phyloP scores from a whole-genome alignment of 371 early-diverging fungal species.

The Zychaea mexicana region DNA sequence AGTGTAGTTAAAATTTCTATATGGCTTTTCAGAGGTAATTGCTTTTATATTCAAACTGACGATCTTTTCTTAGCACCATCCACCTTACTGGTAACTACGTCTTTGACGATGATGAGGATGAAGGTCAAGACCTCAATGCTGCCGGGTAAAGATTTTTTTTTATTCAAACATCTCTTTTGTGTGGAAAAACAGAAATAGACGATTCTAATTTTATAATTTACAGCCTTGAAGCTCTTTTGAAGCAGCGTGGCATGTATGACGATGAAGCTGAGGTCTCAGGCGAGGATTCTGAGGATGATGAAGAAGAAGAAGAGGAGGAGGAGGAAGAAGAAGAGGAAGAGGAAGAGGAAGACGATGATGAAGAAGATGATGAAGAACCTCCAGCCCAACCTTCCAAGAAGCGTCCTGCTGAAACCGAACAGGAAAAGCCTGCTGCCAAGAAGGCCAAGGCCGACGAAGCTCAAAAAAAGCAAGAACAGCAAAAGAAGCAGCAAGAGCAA shows the following conservation, averaged over 20 bases:
- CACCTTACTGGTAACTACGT: constrained; percentile 30
- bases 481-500: constrained; percentile 10
- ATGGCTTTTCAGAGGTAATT: not conserved
- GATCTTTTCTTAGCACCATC: constrained; percentile 10
- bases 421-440: constrained; percentile 13
- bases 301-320: constrained; percentile 13
- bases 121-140: not conserved
- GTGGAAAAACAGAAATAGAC: too few species aligned
- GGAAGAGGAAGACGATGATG: constrained; percentile 17
- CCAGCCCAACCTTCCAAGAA: constrained; percentile 13
- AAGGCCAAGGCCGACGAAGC: constrained; percentile 13
- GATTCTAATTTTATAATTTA: not conserved
- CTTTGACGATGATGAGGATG: constrained; percentile 19
- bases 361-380: constrained; percentile 12
- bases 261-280: constrained; percentile 11
- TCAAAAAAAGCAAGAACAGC: constrained; percentile 6
- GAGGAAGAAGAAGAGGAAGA: constrained; percentile 15
- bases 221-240: not conserved
- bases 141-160: constrained; percentile 8
- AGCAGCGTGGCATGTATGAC: constrained; percentile 4
- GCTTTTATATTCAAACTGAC: not conserved
- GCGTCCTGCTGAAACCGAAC: constrained; percentile 9
- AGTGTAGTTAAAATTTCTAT: constrained; percentile 11
- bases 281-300: constrained; percentile 12
- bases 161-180: too few species aligned